Conservation (phyloP, 495 filamentous ascomycete genomes). For the Paragyromitra xinjiangensis region DNA sequence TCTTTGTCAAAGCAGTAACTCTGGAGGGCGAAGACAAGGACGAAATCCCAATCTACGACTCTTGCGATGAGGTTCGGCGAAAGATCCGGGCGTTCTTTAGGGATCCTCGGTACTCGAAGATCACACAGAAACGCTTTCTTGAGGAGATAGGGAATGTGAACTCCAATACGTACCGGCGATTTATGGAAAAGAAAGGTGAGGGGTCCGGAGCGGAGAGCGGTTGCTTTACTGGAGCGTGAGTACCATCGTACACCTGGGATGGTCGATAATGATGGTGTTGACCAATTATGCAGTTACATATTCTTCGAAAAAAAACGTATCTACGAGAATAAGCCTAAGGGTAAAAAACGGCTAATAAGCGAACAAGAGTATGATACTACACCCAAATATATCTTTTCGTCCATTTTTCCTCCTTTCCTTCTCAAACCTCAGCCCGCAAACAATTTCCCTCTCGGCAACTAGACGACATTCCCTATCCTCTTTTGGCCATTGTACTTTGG, state of each 20-base stretch:
- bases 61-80: conserved; percentile 66
- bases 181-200: conserved; percentile 64
- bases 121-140: conserved; percentile 66
- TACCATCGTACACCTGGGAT: not conserved
- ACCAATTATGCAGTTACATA: conserved; percentile 59
- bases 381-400: not conserved
- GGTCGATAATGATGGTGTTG: not conserved
- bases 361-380: conserved; percentile 60
- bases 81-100: conserved; percentile 66
- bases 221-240: conserved; percentile 62
- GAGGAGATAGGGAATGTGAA: conserved; percentile 62
- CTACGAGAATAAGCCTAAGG: conserved; percentile 66
- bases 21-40: conserved; percentile 21
- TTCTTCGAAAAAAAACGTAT: conserved; percentile 71
- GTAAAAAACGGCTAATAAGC: conserved; percentile 64
- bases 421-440: too few relatives aligned
- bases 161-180: conserved; percentile 61
- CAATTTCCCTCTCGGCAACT: too few relatives aligned
- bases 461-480: not conserved
- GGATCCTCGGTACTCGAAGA: conserved; percentile 58
- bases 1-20: conserved; percentile 2
- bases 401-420: not conserved
- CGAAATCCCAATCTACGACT: conserved; percentile 64
- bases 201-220: conserved; percentile 60
- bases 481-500: not conserved